Base-by-base conservation (phyloP, 805 yeast species). In the Aciculoconidium aculeatum region DNA sequence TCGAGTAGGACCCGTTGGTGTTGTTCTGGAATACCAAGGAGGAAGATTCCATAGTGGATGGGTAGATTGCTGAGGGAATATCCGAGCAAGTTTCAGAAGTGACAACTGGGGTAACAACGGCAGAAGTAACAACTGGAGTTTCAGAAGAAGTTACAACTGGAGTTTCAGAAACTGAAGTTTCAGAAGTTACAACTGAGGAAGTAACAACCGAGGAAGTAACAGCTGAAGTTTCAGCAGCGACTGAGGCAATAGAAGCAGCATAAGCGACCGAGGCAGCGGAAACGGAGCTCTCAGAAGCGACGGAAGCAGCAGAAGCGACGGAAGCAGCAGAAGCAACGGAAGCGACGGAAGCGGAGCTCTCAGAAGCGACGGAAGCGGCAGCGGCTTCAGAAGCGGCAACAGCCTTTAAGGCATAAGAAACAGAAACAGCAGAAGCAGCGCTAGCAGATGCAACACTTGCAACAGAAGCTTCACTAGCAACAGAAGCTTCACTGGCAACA, bases 221-320 rank as follows among this genome's bases (percentile, higher is more conserved):
- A 32, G 41, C 18, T 24, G 39, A 27, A 36, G 36, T 30, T 39
- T 40, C 23, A 37, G 53, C 27, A 24, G 49, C 39, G 6, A 42
- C 36, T 11, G 45, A 44, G 12, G 41, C 34, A 20, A 42, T 37
- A 15, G 38, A 44, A 7, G 39, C 32, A 6, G 35, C 29, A 26
- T 37, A 28, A 7, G 23, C 33, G 1, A 15, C 37, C 13, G 32
- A 24, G 3, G 34, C 33, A 22, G 28, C 45, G 6, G 55, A 41
- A n/a, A n/a, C n/a, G n/a, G n/a, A n/a, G n/a, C n/a, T n/a, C n/a
- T n/a, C n/a, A n/a, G n/a, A n/a, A 14, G 58, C 55, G 8, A 40
- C 23, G 36, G 65, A 56, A 4, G 47, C 47, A 4, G 53, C 56
- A 7, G 61, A 57, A 2, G 54, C 45, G 31, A 51, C 36, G 14